Percentiles rank a stretch among this genome's conserved stretches.
Conservation (phyloP, 164 flowering plant species). For the Nelumbo lutea region DNA sequence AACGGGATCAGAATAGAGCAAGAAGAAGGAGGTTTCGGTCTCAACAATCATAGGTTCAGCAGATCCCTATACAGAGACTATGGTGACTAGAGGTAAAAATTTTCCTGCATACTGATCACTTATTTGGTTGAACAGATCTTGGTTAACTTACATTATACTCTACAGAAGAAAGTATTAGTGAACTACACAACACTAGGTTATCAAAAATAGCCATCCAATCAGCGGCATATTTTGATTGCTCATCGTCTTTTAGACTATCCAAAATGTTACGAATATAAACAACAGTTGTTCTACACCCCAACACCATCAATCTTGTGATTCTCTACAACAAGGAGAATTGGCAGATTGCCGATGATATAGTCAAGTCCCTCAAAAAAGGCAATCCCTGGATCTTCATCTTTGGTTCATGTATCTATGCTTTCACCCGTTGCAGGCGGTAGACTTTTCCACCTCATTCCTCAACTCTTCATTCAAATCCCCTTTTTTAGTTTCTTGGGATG, state of each 20-base stretch:
- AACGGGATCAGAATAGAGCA: too few species aligned
- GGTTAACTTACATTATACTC: too few species aligned
- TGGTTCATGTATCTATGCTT: conserved; percentile 31
- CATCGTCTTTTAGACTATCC: not conserved
- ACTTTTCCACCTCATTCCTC: conserved; percentile 58
- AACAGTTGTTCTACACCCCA: not conserved
- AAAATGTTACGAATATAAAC: not conserved
- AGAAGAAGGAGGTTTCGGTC: too few species aligned
- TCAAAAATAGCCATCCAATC: too few species aligned
- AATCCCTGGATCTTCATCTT: conserved; percentile 61
- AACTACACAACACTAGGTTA: too few species aligned
- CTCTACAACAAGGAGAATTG: conserved; percentile 59
- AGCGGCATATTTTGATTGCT: not conserved
- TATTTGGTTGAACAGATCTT: too few species aligned
- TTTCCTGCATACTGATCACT: too few species aligned
- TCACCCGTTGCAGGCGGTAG: conserved; percentile 19
- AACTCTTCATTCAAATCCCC: conserved; percentile 81
- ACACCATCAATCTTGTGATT: conserved; percentile 56
- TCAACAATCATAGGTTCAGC: too few species aligned
- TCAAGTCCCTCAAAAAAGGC: conserved; percentile 87
- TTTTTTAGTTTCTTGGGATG: conserved; percentile 35
- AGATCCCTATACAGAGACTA: too few species aligned
- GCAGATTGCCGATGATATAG: conserved; percentile 63
- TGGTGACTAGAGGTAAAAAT: too few species aligned
- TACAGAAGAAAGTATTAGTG: too few species aligned